Evolutionary conservation across 2,329 filamentous ascomycete species (phyloP).

Genomic region (Thelonectria discophora): DNA sequence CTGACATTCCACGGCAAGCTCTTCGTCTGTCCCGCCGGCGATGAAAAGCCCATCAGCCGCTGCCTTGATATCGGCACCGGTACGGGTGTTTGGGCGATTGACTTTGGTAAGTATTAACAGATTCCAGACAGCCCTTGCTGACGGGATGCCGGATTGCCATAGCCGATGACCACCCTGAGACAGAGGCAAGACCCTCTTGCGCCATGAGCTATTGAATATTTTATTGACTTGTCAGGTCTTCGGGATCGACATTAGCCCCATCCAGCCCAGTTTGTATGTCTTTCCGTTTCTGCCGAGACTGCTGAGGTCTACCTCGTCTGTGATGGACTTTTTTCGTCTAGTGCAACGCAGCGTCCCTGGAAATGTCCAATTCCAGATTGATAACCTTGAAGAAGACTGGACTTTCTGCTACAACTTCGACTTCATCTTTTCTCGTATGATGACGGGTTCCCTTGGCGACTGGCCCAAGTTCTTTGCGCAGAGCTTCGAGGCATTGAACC

Average conservation of each 20-base stretch:
- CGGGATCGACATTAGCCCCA: constrained; percentile 55
- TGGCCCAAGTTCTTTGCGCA: constrained; percentile 50
- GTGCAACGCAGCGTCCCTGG: constrained; percentile 51
- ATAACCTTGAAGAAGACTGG: constrained; percentile 55
- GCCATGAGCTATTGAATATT: no score
- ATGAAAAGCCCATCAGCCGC: constrained; percentile 35
- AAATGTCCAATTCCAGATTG: constrained; percentile 59
- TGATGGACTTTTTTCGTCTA: neutral
- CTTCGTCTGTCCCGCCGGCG: constrained; percentile 38
- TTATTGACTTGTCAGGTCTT: constrained; percentile 37
- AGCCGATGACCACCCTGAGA: constrained; percentile 45
- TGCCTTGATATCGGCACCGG: constrained; percentile 60
- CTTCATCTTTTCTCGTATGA: constrained; percentile 52
- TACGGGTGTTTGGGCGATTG: constrained; percentile 57
- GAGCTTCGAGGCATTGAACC: constrained; percentile 49
- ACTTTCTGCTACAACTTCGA: constrained; percentile 51
- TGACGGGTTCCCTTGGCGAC: constrained; percentile 48
- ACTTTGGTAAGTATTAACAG: constrained; percentile 47
- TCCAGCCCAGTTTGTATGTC: constrained; percentile 49
- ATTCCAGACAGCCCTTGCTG: neutral
- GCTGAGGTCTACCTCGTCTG: neutral
- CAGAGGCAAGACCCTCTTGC: constrained; percentile 33
- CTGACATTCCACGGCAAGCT: constrained; percentile 47
- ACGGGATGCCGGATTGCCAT: neutral
- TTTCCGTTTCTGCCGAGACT: neutral